Conservation (phyloP, 2,329 filamentous ascomycete species). For the Nemania sp. region DNA sequence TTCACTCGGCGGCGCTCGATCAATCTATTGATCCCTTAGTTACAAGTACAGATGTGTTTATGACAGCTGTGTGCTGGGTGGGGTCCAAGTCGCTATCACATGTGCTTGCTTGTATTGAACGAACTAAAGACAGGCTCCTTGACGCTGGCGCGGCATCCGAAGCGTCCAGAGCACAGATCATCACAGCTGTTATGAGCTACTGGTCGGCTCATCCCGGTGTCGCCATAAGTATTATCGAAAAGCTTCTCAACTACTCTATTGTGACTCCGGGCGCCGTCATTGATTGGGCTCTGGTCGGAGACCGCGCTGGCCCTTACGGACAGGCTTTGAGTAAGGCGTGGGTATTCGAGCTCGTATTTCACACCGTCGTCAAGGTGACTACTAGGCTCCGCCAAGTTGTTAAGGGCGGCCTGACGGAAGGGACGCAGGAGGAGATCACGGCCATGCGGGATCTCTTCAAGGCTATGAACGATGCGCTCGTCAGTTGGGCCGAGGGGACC, state of each 20-base stretch:
- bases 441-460: constrained; percentile 84
- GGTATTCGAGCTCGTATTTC: constrained; percentile 89
- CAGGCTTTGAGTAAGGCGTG: constrained; percentile 77
- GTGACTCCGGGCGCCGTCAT: constrained; percentile 86
- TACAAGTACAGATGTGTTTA: constrained; percentile 91
- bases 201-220: constrained; percentile 94
- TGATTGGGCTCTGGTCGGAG: constrained; percentile 82
- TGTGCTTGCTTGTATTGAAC: constrained; percentile 94
- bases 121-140: constrained; percentile 88
- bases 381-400: constrained; percentile 86
- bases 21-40: constrained; percentile 82
- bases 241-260: constrained; percentile 97
- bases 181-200: constrained; percentile 89
- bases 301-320: constrained; percentile 68
- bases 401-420: constrained; percentile 66
- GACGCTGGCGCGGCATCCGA: constrained; percentile 81
- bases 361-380: constrained; percentile 91
- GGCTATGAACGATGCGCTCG: constrained; percentile 81
- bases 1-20: constrained; percentile 81
- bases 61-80: constrained; percentile 92
- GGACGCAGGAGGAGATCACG: constrained; percentile 71
- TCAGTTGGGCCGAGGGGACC: constrained; percentile 76
- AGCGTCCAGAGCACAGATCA: constrained; percentile 85
- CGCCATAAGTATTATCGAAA: constrained; percentile 92
- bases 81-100: constrained; percentile 97